Conservation (phyloP, 2,329 filamentous ascomycete species). For the Pseudofabraea citricarpa region DNA sequence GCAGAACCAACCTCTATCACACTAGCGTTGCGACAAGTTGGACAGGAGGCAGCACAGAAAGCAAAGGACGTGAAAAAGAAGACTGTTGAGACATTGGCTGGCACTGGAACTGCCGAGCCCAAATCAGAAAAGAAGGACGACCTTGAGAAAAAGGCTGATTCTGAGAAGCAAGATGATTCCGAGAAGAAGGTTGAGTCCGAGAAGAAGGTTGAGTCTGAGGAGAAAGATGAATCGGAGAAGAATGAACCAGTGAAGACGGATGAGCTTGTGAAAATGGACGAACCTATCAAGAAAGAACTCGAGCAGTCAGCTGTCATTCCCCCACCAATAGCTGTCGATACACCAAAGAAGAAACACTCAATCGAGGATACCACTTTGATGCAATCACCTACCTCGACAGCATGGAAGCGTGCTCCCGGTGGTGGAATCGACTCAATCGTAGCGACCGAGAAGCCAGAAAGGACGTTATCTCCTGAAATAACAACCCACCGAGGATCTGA, state of each 20-base stretch:
- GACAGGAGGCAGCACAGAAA: constrained; percentile 61
- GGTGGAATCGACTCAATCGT: background rate
- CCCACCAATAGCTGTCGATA: constrained; percentile 7
- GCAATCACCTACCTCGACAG: constrained; percentile 24
- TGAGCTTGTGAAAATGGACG: too few relatives aligned
- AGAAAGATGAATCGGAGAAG: background rate
- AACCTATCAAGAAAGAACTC: too few relatives aligned
- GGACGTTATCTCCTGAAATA: constrained; percentile 16
- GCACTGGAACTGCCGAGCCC: constrained; percentile 15
- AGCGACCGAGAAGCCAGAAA: constrained; percentile 12
- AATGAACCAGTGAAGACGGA: background rate
- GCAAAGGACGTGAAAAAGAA: constrained; percentile 53
- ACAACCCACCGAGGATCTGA: constrained; percentile 18
- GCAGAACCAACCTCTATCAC: constrained; percentile 23
- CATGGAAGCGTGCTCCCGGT: constrained; percentile 20
- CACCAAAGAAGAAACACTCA: constrained; percentile 4
- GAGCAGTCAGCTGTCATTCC: constrained; percentile 8
- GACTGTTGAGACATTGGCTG: constrained; percentile 12
- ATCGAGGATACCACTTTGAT: constrained; percentile 12
- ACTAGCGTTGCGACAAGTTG: constrained; percentile 48
- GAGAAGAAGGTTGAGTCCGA: background rate
- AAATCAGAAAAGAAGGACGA: constrained; percentile 2
- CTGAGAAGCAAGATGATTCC: background rate
- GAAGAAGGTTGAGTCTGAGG: background rate
- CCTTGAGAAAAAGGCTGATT: background rate